Base-by-base conservation (phyloP, 2,329 filamentous ascomycete genomes). In the Talaromyces sp. region DNA sequence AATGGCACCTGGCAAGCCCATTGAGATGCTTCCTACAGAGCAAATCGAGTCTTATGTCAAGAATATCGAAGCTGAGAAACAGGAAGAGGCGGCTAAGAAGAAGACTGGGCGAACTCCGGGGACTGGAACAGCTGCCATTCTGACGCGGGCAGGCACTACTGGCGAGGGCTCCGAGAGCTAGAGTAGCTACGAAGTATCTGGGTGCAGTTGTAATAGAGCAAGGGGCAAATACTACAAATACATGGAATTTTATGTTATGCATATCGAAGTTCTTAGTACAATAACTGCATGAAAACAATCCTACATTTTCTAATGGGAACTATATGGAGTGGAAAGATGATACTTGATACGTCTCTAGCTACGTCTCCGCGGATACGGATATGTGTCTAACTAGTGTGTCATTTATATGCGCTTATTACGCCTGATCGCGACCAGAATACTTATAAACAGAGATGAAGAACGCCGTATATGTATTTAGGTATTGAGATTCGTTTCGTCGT, bases 61-160 rank as follows among this genome's bases (percentile, higher is more conserved):
- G 86, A 94, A 86, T 77, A 99, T 99, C 75, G 96, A 99, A 81
- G 89, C 92, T 69, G 95, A 99, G 84, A 99, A 99, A 84, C 92
- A 96, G 73, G 94, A 97, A 76, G 94, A 99, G 80, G 93, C 93
- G 22, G 91, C 90, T 40, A 96, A 91, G 84, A 96, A 96, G 87
- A 95, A 96, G 86, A 89, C 85, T 45, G 88, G 89, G 60, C 68
- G 78, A 65, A 67, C 65, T 15, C 65, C 65, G 11, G 72, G 72
- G 39, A 75, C 74, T 56, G 73, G 72, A 37, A 75, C 73, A 65
- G 85, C 89, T 17, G 83, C 89, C 43, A 91, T 94, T 68, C 80
- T 89, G 69, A 91, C 89, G 46, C 79, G 75, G 78, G 86, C 79
- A 48, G 57, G 57, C 22, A n/a, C 57, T 22, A 74, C 73, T 53